Evolutionary conservation across 768 basidiomycete species (phyloP).

Genomic region (Lactifluus pinguis): DNA sequence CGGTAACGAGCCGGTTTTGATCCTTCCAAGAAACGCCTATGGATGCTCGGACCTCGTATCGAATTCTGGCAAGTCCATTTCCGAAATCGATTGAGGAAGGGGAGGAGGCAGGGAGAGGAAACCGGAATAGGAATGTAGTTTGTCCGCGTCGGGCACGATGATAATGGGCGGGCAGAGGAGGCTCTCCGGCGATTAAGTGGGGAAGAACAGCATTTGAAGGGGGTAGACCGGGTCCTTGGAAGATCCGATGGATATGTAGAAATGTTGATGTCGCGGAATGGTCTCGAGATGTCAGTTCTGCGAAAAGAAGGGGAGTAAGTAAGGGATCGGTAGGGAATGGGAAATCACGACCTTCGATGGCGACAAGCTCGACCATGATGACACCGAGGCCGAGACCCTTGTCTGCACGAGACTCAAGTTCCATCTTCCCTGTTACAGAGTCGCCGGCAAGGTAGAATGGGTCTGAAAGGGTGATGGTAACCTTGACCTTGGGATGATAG

Average conservation of each 20-base stretch:
- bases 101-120: constrained; percentile 56
- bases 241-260: constrained; percentile 57
- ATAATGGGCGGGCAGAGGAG: constrained; percentile 54
- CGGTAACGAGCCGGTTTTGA: constrained; percentile 58
- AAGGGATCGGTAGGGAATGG: not conserved
- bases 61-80: constrained; percentile 54
- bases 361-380: constrained; percentile 73
- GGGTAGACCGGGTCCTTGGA: constrained; percentile 74
- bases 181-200: constrained; percentile 48
- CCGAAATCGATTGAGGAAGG: constrained; percentile 69
- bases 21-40: constrained; percentile 70
- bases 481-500: constrained; percentile 70
- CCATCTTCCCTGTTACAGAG: constrained; percentile 63
- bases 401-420: constrained; percentile 72
- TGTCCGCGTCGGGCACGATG: constrained; percentile 66
- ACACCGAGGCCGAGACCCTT: constrained; percentile 59
- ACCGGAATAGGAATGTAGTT: constrained; percentile 74
- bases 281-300: constrained; percentile 70
- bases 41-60: constrained; percentile 66
- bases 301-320: not conserved
- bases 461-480: constrained; percentile 51
- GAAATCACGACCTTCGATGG: constrained; percentile 48
- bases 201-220: constrained; percentile 77
- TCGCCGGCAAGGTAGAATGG: constrained; percentile 57
- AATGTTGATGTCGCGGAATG: constrained; percentile 77